A percentile compares a stretch with the other conserved stretches of the same genome.
These are phyloP conservation scores for Pseudozyma thailandica DNA, from an alignment of 1,284 basidiomycete genomes.

Conservation along the genomic window DNA sequence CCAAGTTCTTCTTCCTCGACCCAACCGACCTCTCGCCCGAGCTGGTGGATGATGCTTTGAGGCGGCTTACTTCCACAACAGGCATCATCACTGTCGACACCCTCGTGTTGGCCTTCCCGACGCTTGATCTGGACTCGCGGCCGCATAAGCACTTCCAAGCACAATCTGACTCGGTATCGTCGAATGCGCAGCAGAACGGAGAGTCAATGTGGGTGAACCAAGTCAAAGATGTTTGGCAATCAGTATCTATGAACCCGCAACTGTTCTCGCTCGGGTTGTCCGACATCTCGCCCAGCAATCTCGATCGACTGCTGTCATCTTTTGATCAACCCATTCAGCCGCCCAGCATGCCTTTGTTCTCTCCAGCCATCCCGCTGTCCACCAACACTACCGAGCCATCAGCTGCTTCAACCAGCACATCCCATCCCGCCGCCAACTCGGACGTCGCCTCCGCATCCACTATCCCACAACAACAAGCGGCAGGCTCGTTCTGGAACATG, in stretches of 20 bases:
- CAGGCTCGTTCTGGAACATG: conserved; percentile 28
- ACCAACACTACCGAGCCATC: conserved; percentile 26
- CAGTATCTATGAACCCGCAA: conserved; percentile 51
- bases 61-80: conserved; percentile 49
- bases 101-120: conserved; percentile 51
- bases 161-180: not conserved
- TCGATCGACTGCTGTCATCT: conserved; percentile 16
- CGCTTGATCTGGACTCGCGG: conserved; percentile 37
- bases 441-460: conserved; percentile 13
- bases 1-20: conserved; percentile 62
- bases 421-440: conserved; percentile 10
- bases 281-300: conserved; percentile 41
- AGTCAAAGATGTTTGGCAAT: conserved; percentile 27
- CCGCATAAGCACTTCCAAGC: conserved; percentile 10
- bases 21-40: conserved; percentile 15
- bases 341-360: conserved; percentile 24
- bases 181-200: not conserved
- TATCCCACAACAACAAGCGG: not conserved
- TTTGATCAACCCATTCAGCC: conserved; percentile 28
- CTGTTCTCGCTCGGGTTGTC: conserved; percentile 54
- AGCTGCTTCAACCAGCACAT: conserved; percentile 17
- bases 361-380: conserved; percentile 37
- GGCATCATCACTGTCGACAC: conserved; percentile 60
- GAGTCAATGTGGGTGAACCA: conserved; percentile 6
- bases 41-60: conserved; percentile 54